A percentile compares a stretch with the other conserved stretches of the same genome.
Conservation (phyloP, 1,284 basidiomycete genomes). For the Irpex sp. region DNA sequence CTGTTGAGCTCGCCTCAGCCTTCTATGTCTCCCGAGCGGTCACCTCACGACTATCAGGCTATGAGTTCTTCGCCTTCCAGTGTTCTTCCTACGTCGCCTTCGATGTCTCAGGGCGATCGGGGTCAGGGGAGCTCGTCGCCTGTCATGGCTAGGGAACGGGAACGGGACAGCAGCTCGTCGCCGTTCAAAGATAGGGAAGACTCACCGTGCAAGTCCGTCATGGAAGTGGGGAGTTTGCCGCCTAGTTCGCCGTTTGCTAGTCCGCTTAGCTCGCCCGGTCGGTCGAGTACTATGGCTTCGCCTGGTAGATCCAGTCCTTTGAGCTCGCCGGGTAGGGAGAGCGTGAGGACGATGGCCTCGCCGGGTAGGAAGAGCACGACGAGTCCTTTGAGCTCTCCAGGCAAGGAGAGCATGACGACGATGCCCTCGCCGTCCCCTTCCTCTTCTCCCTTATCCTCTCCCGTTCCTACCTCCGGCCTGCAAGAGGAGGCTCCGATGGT, state of each 20-base stretch:
- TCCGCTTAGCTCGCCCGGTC: not conserved
- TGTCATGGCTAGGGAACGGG: not conserved
- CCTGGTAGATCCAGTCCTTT: too few relatives aligned
- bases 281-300: too few relatives aligned
- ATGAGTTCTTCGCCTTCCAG: too few relatives aligned
- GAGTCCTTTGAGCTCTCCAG: too few relatives aligned
- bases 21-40: too few relatives aligned
- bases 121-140: not conserved
- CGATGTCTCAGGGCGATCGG: not conserved
- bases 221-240: not conserved
- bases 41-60: too few relatives aligned
- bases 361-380: too few relatives aligned
- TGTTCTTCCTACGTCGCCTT: not conserved
- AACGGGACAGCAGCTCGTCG: not conserved
- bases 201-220: too few relatives aligned
- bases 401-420: not conserved
- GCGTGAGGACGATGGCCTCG: too few relatives aligned
- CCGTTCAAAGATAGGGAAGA: not conserved
- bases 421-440: not conserved
- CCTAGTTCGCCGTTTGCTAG: constrained; percentile 1
- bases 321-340: too few relatives aligned
- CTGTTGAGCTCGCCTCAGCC: constrained; percentile 7
- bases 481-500: not conserved
- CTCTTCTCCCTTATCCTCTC: not conserved
- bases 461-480: too few relatives aligned